Evolutionary conservation across 2,329 filamentous ascomycete species (phyloP).

Genomic region (Penicillium sp.): DNA sequence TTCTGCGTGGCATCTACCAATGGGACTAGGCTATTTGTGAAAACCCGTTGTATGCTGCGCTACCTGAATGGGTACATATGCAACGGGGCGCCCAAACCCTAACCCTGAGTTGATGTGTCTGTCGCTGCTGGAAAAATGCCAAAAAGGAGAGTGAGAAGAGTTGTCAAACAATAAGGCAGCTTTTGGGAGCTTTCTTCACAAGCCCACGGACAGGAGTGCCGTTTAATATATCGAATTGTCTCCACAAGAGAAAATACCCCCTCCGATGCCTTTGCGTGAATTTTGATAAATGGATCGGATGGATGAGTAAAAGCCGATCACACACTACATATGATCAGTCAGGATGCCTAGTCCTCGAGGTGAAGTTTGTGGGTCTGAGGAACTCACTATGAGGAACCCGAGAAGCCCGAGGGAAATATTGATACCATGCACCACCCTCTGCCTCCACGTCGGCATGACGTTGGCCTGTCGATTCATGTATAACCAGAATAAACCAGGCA

Average conservation of each 20-base stretch:
- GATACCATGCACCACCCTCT: conserved; percentile 22
- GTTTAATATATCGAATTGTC: conserved; percentile 20
- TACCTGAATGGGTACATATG: too few relatives aligned
- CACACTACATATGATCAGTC: conserved; percentile 23
- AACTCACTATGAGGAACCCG: conserved; percentile 18
- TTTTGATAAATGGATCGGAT: conserved; percentile 25
- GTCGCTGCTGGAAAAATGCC: too few relatives aligned
- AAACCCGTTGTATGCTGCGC: background rate
- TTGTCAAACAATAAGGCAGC: too few relatives aligned
- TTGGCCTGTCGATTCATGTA: conserved; percentile 29
- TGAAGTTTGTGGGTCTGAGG: background rate
- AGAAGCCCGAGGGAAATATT: conserved; percentile 19
- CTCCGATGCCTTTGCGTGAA: conserved; percentile 15
- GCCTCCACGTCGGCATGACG: conserved; percentile 21
- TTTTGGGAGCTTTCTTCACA: too few relatives aligned
- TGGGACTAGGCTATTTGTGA: background rate
- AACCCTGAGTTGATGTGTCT: too few relatives aligned
- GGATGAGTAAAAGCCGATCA: conserved; percentile 32
- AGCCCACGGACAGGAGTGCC: too few relatives aligned
- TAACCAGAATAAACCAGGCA: conserved; percentile 36
- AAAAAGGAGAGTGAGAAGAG: background rate
- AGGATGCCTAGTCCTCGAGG: too few relatives aligned
- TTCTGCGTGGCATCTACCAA: background rate
- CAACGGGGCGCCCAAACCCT: too few relatives aligned
- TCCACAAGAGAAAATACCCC: conserved; percentile 24